A percentile compares a stretch with the other conserved stretches of the same genome.
These are phyloP conservation scores for Ustilago vetiveriae DNA, from an alignment of 1,284 basidiomycete species.

Conservation along the genomic window DNA sequence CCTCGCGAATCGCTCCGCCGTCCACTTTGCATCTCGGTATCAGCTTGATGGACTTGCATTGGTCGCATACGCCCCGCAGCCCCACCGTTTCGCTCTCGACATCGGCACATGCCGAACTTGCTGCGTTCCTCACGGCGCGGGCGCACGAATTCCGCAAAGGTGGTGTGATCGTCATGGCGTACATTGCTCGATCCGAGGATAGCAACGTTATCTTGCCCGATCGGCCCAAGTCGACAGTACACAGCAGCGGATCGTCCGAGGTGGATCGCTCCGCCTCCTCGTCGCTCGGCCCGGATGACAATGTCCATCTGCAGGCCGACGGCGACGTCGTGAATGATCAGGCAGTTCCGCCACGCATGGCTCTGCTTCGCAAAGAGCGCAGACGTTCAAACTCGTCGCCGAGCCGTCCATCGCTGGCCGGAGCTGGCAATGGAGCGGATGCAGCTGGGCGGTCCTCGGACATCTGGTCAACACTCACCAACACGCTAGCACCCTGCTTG, in stretches of 20 bases:
- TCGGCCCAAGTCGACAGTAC: conserved; percentile 37
- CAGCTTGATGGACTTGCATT: conserved; percentile 68
- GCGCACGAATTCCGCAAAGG: conserved; percentile 68
- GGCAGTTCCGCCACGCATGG: conserved; percentile 9
- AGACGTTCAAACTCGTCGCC: conserved; percentile 46
- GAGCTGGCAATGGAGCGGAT: conserved; percentile 6
- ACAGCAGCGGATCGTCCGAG: conserved; percentile 21
- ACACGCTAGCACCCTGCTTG: conserved; percentile 67
- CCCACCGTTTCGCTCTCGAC: conserved; percentile 60
- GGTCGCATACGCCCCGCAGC: conserved; percentile 65
- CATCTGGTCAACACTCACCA: conserved; percentile 67
- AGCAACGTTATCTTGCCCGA: conserved; percentile 39
- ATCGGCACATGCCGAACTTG: conserved; percentile 67
- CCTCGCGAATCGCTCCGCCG: conserved; percentile 65
- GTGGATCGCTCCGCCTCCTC: conserved; percentile 11
- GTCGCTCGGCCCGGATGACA: conserved; percentile 4
- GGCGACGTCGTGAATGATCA: background rate
- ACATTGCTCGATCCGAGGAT: conserved; percentile 66
- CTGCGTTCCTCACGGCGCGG: conserved; percentile 66
- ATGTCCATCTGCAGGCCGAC: background rate
- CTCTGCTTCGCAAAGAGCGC: conserved; percentile 39
- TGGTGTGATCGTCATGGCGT: conserved; percentile 67
- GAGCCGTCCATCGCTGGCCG: conserved; percentile 20
- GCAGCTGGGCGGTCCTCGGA: conserved; percentile 39
- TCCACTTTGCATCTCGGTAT: conserved; percentile 66